phyloP scores from a whole-genome alignment of 345 rosid genomes.

The Noccaea caerulescens region DNA sequence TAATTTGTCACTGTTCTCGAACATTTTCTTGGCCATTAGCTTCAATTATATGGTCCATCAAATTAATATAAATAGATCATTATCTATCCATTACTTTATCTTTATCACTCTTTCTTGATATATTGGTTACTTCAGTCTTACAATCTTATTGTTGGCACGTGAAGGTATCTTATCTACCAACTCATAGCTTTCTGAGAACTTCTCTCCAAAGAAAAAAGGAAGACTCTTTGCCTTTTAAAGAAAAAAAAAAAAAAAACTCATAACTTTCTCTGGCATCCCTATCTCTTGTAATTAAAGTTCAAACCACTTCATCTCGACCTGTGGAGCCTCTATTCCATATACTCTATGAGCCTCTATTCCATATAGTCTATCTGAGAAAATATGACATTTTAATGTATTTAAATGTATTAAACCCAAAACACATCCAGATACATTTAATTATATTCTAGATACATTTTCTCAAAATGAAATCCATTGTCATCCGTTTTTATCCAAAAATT shows the following conservation, averaged over 20 bases:
- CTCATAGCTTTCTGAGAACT: constrained; percentile 16
- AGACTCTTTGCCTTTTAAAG: too few species aligned
- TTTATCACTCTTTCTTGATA: neutral
- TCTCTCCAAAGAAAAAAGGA: too few species aligned
- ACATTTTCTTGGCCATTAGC: neutral
- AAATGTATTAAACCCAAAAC: too few species aligned
- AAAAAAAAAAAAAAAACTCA: too few species aligned
- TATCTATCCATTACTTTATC: neutral
- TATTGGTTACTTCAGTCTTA: neutral
- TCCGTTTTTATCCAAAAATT: too few species aligned
- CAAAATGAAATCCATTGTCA: too few species aligned
- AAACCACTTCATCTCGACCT: constrained; percentile 12
- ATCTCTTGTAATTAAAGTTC: constrained; percentile 18
- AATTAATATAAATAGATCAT: neutral
- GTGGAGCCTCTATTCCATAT: neutral
- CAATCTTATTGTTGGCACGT: neutral
- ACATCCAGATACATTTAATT: too few species aligned
- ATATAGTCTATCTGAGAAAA: neutral
- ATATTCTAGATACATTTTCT: too few species aligned
- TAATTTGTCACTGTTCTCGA: constrained; percentile 4
- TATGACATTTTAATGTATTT: too few species aligned
- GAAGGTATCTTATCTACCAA: constrained; percentile 8
- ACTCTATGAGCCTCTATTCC: too few species aligned
- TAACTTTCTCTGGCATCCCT: constrained; percentile 10
- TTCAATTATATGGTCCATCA: constrained; percentile 21